Percentiles rank a stretch among this genome's conserved stretches.
Evolutionary conservation across 2,329 filamentous ascomycete genomes (phyloP).

Genomic region (Emericellopsis atlantica): DNA sequence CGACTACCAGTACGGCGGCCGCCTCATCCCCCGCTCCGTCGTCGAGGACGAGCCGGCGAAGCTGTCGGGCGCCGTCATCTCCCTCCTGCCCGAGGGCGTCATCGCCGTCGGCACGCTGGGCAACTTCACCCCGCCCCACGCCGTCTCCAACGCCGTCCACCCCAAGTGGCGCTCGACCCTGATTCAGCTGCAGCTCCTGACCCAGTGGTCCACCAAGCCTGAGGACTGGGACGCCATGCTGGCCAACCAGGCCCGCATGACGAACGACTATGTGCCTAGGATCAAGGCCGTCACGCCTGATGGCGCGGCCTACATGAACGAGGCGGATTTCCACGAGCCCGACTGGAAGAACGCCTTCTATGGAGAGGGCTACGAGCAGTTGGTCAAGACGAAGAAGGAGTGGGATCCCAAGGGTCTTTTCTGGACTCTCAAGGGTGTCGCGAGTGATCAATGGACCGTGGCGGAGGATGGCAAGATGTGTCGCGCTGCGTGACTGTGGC

Average conservation of each 20-base stretch:
- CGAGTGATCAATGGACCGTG: constrained; percentile 35
- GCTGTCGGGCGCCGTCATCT: background rate
- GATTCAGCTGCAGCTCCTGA: constrained; percentile 16
- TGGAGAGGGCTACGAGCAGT: constrained; percentile 27
- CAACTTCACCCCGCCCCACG: constrained; percentile 9
- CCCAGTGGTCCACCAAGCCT: constrained; percentile 10
- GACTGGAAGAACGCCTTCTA: constrained; percentile 31
- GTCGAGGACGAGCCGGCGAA: constrained; percentile 1
- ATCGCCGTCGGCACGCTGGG: constrained; percentile 5
- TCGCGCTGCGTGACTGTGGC: background rate
- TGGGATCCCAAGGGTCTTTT: constrained; percentile 34
- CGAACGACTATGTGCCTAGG: constrained; percentile 14
- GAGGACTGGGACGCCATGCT: constrained; percentile 10
- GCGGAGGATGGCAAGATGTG: constrained; percentile 27
- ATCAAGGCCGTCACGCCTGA: constrained; percentile 25
- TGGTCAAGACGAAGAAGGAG: constrained; percentile 32
- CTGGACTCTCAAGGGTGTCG: constrained; percentile 34
- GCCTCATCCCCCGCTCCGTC: constrained; percentile 18
- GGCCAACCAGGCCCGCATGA: constrained; percentile 13
- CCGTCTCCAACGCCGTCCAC: constrained; percentile 21
- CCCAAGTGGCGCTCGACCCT: constrained; percentile 22
- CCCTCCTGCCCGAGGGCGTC: constrained; percentile 8
- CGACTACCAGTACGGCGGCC: constrained; percentile 19
- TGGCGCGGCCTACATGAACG: constrained; percentile 34
- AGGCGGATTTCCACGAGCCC: constrained; percentile 31